Percentiles rank a stretch among this genome's conserved stretches.
phyloP scores from a whole-genome alignment of 805 yeast genomes.

The Yarrowia osloensis region DNA sequence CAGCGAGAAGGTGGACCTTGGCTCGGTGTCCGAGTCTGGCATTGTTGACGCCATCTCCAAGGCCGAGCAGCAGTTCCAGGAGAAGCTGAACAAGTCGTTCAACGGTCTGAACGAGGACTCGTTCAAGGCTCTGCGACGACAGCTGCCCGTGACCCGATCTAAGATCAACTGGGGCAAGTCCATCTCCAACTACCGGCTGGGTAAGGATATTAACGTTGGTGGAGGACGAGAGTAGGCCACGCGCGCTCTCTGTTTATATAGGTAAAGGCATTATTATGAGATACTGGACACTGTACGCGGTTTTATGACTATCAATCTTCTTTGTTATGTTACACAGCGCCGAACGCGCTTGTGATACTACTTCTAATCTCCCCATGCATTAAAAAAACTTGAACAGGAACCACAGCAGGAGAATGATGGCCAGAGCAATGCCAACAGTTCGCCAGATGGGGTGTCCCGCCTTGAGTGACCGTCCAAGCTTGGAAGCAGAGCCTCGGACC shows the following conservation, averaged over 20 bases:
- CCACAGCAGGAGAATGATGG: constrained; percentile 58
- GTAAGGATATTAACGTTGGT: constrained; percentile 43
- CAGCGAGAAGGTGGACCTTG: constrained; percentile 38
- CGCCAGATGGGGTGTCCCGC: constrained; percentile 62
- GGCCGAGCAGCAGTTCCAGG: constrained; percentile 63
- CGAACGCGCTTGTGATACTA: background rate
- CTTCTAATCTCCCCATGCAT: background rate
- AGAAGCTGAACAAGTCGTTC: constrained; percentile 62
- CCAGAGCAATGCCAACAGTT: constrained; percentile 59
- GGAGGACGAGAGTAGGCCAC: constrained; percentile 13
- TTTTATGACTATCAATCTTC: background rate
- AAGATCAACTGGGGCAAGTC: constrained; percentile 95
- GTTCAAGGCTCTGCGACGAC: constrained; percentile 85
- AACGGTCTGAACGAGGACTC: constrained; percentile 71
- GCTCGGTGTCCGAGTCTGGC: constrained; percentile 34
- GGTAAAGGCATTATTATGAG: background rate
- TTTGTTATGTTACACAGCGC: background rate
- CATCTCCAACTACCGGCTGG: constrained; percentile 83
- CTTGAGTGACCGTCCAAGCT: constrained; percentile 57
- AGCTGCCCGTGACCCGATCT: constrained; percentile 86
- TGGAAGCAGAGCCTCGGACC: constrained; percentile 54
- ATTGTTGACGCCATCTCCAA: constrained; percentile 52
- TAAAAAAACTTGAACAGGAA: constrained; percentile 54
- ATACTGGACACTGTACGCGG: background rate
- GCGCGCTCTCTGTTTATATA: background rate